Evolutionary conservation across 2,329 filamentous ascomycete genomes (phyloP).

Genomic region (Fusarium palustre): DNA sequence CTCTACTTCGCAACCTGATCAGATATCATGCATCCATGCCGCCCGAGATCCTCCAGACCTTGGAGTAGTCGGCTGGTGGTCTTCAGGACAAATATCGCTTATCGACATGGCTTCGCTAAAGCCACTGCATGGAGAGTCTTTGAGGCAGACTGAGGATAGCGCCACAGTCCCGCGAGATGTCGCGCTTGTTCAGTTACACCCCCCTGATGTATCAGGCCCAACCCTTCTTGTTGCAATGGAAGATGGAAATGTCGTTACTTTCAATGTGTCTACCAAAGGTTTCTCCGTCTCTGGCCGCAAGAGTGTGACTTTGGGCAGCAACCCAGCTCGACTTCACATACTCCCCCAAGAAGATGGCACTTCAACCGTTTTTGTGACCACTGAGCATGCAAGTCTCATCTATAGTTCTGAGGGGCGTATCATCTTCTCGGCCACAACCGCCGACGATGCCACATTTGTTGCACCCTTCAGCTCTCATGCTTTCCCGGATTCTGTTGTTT

Average conservation of each 20-base stretch:
- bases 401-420: constrained; percentile 89
- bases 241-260: constrained; percentile 90
- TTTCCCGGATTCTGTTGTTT: constrained; percentile 82
- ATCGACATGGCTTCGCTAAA: constrained; percentile 75
- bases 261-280: constrained; percentile 73
- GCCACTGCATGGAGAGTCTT: constrained; percentile 71
- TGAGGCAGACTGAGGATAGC: constrained; percentile 71
- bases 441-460: constrained; percentile 83
- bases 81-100: constrained; percentile 81
- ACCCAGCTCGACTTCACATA: constrained; percentile 83
- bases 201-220: constrained; percentile 66
- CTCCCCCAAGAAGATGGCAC: constrained; percentile 76
- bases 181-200: constrained; percentile 81
- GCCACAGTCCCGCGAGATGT: constrained; percentile 86
- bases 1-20: constrained; percentile 61
- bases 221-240: constrained; percentile 92
- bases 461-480: constrained; percentile 85
- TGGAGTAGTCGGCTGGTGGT: constrained; percentile 89
- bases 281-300: constrained; percentile 78
- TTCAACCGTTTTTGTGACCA: constrained; percentile 90
- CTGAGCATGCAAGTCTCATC: constrained; percentile 93
- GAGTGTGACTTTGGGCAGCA: constrained; percentile 85
- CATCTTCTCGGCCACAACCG: constrained; percentile 93
- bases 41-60: constrained; percentile 71
- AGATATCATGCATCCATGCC: constrained; percentile 87